Conservation (phyloP, 2,329 filamentous ascomycete genomes). For the Xylaria sp. region DNA sequence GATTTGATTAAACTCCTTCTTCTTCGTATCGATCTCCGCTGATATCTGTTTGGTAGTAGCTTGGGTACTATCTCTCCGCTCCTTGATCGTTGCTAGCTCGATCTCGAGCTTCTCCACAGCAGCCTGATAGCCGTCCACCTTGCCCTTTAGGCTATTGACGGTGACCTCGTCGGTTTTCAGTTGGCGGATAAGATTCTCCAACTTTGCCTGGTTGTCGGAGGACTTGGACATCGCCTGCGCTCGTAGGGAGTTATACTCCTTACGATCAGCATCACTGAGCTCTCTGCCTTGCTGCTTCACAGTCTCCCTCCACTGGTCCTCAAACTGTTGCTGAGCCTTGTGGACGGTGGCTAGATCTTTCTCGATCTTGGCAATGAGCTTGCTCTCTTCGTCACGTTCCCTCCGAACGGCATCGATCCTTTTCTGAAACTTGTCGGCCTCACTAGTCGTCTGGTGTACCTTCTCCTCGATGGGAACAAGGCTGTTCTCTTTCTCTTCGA, state of each 20-base stretch:
- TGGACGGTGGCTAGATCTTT: conserved; percentile 84
- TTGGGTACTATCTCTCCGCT: conserved; percentile 67
- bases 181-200: conserved; percentile 86
- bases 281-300: conserved; percentile 86
- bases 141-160: conserved; percentile 84
- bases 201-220: conserved; percentile 76
- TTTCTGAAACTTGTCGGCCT: conserved; percentile 68
- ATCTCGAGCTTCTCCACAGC: conserved; percentile 73
- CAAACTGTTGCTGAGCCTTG: conserved; percentile 86
- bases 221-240: conserved; percentile 84
- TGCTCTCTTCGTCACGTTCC: conserved; percentile 73
- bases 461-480: conserved; percentile 93
- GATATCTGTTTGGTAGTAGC: conserved; percentile 67
- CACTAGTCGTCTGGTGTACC: conserved; percentile 74
- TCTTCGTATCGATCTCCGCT: conserved; percentile 81
- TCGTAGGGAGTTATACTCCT: conserved; percentile 84
- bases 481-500: conserved; percentile 83
- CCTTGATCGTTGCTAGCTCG: conserved; percentile 69
- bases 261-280: conserved; percentile 81
- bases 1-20: conserved; percentile 84
- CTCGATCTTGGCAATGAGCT: conserved; percentile 71
- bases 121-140: conserved; percentile 77
- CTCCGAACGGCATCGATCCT: conserved; percentile 73
- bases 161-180: conserved; percentile 90
- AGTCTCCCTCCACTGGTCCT: conserved; percentile 82